phyloP scores from a whole-genome alignment of 1,284 basidiomycete species.

The Leccinum colubrinum region DNA sequence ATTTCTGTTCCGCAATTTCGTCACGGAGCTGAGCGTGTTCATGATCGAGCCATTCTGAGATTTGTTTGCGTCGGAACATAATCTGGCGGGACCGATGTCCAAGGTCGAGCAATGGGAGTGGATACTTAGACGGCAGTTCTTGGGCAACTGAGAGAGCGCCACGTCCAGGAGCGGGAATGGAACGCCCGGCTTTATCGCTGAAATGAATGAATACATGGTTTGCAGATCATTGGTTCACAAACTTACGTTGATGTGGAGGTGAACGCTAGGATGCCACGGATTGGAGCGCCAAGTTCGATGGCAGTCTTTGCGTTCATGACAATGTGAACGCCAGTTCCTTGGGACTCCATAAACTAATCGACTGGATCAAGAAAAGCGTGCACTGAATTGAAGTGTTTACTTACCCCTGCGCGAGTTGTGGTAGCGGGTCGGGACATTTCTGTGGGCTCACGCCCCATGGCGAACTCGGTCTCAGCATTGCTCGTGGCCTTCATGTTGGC shows the following conservation, averaged over 20 bases:
- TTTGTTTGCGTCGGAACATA: conserved; percentile 89
- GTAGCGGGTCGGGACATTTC: conserved; percentile 82
- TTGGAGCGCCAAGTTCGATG: conserved; percentile 89
- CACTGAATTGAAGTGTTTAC: no score
- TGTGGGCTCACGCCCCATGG: conserved; percentile 97
- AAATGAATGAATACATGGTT: conserved; percentile 15
- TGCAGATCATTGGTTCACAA: conserved; percentile 6
- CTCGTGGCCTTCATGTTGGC: conserved; percentile 99
- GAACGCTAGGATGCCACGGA: conserved; percentile 92
- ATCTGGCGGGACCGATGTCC: conserved; percentile 90
- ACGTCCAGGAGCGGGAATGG: conserved; percentile 90
- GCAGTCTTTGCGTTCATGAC: conserved; percentile 97
- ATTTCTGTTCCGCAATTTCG: conserved; percentile 67
- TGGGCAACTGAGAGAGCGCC: conserved; percentile 87
- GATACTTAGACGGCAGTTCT: conserved; percentile 74
- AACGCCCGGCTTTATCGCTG: conserved; percentile 93
- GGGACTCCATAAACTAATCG: conserved; percentile 27
- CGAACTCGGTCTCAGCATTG: conserved; percentile 95
- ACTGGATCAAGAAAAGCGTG: no score
- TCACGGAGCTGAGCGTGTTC: conserved; percentile 82
- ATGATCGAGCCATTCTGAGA: conserved; percentile 90
- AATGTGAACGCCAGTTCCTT: conserved; percentile 95
- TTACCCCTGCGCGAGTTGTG: no score
- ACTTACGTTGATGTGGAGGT: conserved; percentile 94
- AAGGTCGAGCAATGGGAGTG: conserved; percentile 76